Evolutionary conservation across 2,329 filamentous ascomycete genomes (phyloP).

Genomic region (Gliomastix tumulicola): DNA sequence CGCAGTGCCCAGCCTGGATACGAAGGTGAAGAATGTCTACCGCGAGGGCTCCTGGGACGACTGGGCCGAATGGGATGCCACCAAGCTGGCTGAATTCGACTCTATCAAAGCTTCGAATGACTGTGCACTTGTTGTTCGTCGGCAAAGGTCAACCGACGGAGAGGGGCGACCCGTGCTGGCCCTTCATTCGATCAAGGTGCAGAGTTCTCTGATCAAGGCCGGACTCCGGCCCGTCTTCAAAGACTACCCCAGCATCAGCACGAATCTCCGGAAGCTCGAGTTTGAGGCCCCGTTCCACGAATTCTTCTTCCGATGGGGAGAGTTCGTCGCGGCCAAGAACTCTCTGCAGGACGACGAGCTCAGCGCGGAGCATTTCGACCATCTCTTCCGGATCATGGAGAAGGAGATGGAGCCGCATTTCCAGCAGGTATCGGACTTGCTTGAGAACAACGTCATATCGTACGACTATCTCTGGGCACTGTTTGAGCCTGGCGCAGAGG

Average conservation of each 20-base stretch:
- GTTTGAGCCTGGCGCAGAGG: slow-evolving; percentile 80
- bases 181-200: neutral
- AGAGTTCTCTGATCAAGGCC: neutral
- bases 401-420: neutral
- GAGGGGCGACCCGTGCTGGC: neutral
- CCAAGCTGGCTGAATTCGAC: too few relatives aligned
- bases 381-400: neutral
- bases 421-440: slow-evolving; percentile 28
- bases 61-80: too few relatives aligned
- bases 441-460: slow-evolving; percentile 77
- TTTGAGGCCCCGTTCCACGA: neutral
- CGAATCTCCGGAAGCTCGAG: neutral
- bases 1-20: too few relatives aligned
- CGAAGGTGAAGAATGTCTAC: too few relatives aligned
- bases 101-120: too few relatives aligned
- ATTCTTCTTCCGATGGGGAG: neutral
- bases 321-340: neutral
- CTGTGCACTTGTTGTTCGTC: neutral
- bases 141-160: neutral
- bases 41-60: too few relatives aligned
- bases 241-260: neutral
- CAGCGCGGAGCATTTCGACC: neutral
- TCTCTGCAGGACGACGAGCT: neutral
- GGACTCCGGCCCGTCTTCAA: neutral
- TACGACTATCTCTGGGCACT: slow-evolving; percentile 86